Evolutionary conservation across 164 flowering plant genomes (phyloP).

Genomic region (Platanus orientalis): DNA sequence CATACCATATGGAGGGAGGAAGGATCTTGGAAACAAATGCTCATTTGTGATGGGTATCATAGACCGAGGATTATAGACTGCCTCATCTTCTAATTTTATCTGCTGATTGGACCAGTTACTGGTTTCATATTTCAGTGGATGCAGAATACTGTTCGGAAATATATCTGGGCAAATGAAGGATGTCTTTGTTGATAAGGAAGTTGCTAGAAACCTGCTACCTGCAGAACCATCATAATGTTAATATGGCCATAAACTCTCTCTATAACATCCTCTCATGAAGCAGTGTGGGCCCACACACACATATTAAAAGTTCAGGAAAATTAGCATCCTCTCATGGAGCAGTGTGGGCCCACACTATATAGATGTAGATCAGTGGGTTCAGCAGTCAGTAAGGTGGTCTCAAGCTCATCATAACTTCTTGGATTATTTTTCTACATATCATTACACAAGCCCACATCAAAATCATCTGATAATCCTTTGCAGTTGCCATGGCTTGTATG

Average conservation of each 20-base stretch:
- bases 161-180: conserved; percentile 50
- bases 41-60: conserved; percentile 22
- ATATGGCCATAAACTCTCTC: background rate
- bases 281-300: no score
- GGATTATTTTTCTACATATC: no score
- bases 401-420: no score
- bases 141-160: conserved; percentile 30
- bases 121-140: conserved; percentile 30
- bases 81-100: conserved; percentile 39
- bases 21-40: conserved; percentile 22
- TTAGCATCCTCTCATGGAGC: no score
- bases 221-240: conserved; percentile 19
- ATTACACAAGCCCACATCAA: no score
- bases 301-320: no score
- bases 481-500: no score
- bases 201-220: conserved; percentile 31
- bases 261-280: background rate
- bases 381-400: no score
- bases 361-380: no score
- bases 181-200: conserved; percentile 21
- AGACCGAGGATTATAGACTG: conserved; percentile 20
- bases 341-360: no score
- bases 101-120: conserved; percentile 25
- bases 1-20: conserved; percentile 15
- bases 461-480: no score